A percentile compares a stretch with the other conserved stretches of the same genome.
phyloP scores from a whole-genome alignment of 345 rosid species.

The Noccaea bulbosa region DNA sequence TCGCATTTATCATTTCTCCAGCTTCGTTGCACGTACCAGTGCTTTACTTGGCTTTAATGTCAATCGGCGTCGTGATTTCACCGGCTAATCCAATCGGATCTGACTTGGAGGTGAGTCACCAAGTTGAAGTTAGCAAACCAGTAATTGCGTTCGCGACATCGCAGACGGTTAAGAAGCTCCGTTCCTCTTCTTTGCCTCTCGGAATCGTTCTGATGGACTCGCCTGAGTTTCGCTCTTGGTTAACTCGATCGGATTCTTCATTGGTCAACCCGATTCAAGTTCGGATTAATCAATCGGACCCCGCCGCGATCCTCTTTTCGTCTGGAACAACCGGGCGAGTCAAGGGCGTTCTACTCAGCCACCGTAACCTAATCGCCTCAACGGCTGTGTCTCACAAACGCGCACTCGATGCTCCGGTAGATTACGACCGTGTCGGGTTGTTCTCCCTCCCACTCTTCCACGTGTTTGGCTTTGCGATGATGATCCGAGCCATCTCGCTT shows the following conservation, averaged over 20 bases:
- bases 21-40: slow-evolving; percentile 65
- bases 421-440: slow-evolving; percentile 52
- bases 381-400: slow-evolving; percentile 53
- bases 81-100: slow-evolving; percentile 78
- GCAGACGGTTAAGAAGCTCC: slow-evolving; percentile 49
- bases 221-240: slow-evolving; percentile 65
- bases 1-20: slow-evolving; percentile 70
- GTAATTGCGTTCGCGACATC: slow-evolving; percentile 74
- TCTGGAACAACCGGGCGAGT: slow-evolving; percentile 84
- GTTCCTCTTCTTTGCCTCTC: slow-evolving; percentile 43
- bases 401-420: slow-evolving; percentile 22
- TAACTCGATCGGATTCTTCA: slow-evolving; percentile 29
- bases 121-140: slow-evolving; percentile 58
- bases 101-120: slow-evolving; percentile 61
- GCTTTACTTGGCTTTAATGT: slow-evolving; percentile 72
- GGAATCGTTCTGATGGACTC: slow-evolving; percentile 69
- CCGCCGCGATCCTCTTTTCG: slow-evolving; percentile 74
- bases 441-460: slow-evolving; percentile 60
- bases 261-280: slow-evolving; percentile 19
- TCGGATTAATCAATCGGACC: slow-evolving; percentile 58
- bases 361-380: slow-evolving; percentile 71
- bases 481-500: slow-evolving; percentile 49
- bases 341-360: slow-evolving; percentile 71
- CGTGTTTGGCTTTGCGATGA: slow-evolving; percentile 54
- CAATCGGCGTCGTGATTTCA: slow-evolving; percentile 68